Evolutionary conservation across 371 early-diverging fungal species (phyloP).

Genomic region (Syncephalastrum monosporum): DNA sequence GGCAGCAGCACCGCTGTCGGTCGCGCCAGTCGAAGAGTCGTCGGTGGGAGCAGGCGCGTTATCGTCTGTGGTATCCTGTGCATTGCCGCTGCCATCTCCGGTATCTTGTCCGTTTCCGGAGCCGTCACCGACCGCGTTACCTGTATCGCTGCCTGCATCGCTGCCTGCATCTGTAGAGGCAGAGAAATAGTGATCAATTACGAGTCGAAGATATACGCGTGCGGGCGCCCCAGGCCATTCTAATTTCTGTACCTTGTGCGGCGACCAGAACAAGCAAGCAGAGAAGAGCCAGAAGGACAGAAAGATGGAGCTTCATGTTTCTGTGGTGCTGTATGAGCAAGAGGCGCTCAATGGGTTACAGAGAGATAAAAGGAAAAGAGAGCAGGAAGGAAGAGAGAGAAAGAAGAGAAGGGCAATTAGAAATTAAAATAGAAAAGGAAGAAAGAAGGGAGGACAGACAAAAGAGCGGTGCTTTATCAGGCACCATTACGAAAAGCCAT

Average conservation of each 20-base stretch:
- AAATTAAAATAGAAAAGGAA: too few species aligned
- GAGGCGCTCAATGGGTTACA: background rate
- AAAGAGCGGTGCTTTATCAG: too few species aligned
- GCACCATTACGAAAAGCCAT: too few species aligned
- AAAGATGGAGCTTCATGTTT: constrained; percentile 3
- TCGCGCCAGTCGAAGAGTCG: background rate
- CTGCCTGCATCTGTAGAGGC: background rate
- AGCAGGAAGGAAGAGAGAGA: constrained; percentile 1
- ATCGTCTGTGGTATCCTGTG: too few species aligned
- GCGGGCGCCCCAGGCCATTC: too few species aligned
- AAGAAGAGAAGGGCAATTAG: constrained; percentile 4
- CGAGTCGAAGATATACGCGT: too few species aligned
- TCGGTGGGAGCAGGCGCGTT: background rate
- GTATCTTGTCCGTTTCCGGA: too few species aligned
- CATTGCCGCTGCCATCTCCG: too few species aligned
- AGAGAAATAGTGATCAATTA: too few species aligned
- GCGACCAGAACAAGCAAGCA: background rate
- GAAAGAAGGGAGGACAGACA: too few species aligned
- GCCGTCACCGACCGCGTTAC: too few species aligned
- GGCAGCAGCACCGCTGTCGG: constrained; percentile 6
- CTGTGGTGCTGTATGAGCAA: background rate
- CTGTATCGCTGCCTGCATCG: background rate
- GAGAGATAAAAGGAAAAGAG: background rate
- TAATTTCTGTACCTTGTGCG: too few species aligned
- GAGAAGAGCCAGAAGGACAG: constrained; percentile 7